Evolutionary conservation across 2,329 filamentous ascomycete genomes (phyloP), one percentile per base, ranked within the genome.

Genomic region (Chrysosporium queenslandicum): DNA sequence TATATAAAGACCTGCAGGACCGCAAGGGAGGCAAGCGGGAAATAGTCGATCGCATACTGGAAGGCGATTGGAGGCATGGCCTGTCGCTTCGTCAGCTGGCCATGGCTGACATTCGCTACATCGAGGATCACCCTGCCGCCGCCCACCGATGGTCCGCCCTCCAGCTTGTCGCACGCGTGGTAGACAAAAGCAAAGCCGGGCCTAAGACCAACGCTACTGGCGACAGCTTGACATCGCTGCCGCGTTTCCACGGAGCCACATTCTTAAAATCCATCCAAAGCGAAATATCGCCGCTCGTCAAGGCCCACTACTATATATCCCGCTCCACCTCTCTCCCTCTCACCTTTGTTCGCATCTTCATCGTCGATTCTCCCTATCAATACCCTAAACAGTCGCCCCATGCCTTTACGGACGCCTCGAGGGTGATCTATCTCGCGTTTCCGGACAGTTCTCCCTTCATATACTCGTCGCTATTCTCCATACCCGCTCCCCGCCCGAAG

Each of bases 291-390:
- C 86, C 87, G 1, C 78, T 92, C 54, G 79, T 90, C 59, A 94
- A 92, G 66, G 85, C 86, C 4, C 86, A 94, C 67, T 92, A 87
- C 66, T 83, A 87, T 60, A 79, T 92, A 55, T 82, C 85, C 58
- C 79, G 83, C n/a, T 83, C 86, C 50, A 75, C 78, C 50, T 74
- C 76, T 1, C 60, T 72, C 6, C 80, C 86, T 0, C 71, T 92
- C 3, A 77, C 86, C 0, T 74, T 92, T 23, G 71, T 94, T n/a
- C 81, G 87, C 47, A 82, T 94, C 42, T 86, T 88, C 61, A 79
- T 90, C 54, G 73, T 88, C 56, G 85, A 92, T 64, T 87, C 86
- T 1, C 87, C 87, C 0, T 94, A 94, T 65, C 85, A 84, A 59
- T 69, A 68, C 14, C 74, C 75, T 46, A 64, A 68, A 30, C 67